Evolutionary conservation across 164 flowering plant genomes (phyloP).

Genomic region (Piper longum): DNA sequence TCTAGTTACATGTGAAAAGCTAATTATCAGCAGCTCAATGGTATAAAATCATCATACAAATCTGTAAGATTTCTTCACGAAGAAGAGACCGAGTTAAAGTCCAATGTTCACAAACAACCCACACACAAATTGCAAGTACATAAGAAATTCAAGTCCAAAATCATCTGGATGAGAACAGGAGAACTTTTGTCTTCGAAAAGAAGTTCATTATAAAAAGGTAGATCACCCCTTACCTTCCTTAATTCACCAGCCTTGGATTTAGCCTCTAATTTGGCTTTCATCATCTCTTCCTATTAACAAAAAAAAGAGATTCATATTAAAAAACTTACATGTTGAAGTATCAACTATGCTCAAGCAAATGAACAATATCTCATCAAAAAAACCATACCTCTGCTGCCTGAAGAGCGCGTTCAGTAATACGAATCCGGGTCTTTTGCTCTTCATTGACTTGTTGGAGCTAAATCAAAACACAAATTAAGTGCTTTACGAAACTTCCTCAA

Average conservation of each 20-base stretch:
- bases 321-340: neutral
- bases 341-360: neutral
- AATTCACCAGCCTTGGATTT: conserved; percentile 47
- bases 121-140: no score
- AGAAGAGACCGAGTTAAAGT: no score
- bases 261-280: conserved; percentile 59
- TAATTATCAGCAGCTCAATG: no score
- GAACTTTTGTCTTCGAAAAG: no score
- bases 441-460: conserved; percentile 65
- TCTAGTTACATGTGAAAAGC: no score
- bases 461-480: neutral
- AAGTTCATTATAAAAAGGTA: no score
- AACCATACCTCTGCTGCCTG: conserved; percentile 60
- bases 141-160: no score
- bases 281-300: conserved; percentile 52
- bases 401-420: conserved; percentile 83
- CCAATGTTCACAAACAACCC: no score
- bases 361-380: neutral
- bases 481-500: neutral
- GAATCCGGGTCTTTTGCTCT: conserved; percentile 52
- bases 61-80: no score
- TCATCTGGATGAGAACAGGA: no score
- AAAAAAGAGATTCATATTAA: neutral
- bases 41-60: no score
- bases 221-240: conserved; percentile 31